phyloP scores from a whole-genome alignment of 192 early-diverging fungal genomes.

The Coemansia sp. region DNA sequence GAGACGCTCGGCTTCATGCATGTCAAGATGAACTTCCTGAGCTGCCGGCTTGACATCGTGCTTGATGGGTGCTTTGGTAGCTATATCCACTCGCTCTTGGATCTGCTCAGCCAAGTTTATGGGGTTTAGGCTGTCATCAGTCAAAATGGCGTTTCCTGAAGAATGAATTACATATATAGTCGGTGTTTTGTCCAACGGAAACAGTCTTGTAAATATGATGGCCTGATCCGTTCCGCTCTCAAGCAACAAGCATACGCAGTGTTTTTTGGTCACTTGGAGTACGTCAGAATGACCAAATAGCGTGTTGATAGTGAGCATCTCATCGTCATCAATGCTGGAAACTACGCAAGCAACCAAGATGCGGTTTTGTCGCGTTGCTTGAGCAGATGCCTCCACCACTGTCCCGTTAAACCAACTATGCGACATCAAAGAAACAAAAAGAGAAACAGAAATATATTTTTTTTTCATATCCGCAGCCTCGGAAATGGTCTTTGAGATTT shows the following conservation, averaged over 20 bases:
- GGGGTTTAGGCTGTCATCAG: neutral
- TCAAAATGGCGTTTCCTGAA: neutral
- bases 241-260: neutral
- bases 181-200: neutral
- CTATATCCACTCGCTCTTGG: neutral
- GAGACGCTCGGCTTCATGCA: conserved; percentile 5
- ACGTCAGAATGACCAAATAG: neutral
- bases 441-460: too few species aligned
- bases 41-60: neutral
- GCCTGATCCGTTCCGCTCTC: neutral
- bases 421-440: too few species aligned
- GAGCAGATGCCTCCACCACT: too few species aligned
- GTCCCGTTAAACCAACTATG: too few species aligned
- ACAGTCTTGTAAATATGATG: neutral
- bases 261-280: neutral
- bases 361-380: too few species aligned
- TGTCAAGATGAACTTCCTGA: neutral
- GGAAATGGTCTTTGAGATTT: too few species aligned
- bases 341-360: too few species aligned
- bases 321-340: too few species aligned
- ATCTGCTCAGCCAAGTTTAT: neutral
- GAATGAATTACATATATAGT: neutral
- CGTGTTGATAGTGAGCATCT: too few species aligned
- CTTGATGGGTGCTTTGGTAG: neutral
- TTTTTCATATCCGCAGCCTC: too few species aligned